Percentiles rank a stretch among this genome's conserved stretches.
These are phyloP conservation scores for Lactarius hengduanensis DNA, from an alignment of 768 basidiomycete genomes.

Conservation along the genomic window DNA sequence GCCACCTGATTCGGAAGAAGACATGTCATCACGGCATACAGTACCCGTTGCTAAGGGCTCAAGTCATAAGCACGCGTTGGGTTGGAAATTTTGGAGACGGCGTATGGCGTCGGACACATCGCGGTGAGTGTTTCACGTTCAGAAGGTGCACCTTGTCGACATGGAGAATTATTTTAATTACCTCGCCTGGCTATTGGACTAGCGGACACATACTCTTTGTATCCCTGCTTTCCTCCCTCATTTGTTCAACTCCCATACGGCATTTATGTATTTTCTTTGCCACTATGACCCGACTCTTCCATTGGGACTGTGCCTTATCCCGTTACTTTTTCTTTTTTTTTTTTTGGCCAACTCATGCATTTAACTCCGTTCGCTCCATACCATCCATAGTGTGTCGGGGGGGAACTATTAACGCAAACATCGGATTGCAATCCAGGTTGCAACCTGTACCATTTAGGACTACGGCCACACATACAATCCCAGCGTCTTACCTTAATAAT, in stretches of 20 bases:
- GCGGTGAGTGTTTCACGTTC: neutral
- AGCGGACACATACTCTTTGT: neutral
- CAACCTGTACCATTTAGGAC: neutral
- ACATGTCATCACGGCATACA: neutral
- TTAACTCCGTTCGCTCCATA: neutral
- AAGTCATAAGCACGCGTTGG: neutral
- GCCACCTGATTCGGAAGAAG: constrained; percentile 37
- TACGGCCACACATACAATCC: neutral
- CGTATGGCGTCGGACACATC: neutral
- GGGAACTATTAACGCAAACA: neutral
- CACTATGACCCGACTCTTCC: neutral
- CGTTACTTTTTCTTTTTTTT: neutral
- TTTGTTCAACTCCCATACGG: neutral
- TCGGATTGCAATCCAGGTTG: neutral
- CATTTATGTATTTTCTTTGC: neutral
- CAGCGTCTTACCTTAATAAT: neutral
- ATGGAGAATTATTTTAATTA: neutral
- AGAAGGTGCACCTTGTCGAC: neutral
- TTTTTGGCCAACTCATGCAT: neutral
- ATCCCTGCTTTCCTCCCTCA: neutral
- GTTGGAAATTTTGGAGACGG: constrained; percentile 17
- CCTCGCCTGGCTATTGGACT: neutral
- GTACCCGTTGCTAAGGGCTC: neutral
- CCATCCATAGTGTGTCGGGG: neutral
- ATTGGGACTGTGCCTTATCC: neutral